These are phyloP conservation scores for Pestalotiopsis sp. DNA, from an alignment of 2,329 filamentous ascomycete genomes.

Conservation along the genomic window DNA sequence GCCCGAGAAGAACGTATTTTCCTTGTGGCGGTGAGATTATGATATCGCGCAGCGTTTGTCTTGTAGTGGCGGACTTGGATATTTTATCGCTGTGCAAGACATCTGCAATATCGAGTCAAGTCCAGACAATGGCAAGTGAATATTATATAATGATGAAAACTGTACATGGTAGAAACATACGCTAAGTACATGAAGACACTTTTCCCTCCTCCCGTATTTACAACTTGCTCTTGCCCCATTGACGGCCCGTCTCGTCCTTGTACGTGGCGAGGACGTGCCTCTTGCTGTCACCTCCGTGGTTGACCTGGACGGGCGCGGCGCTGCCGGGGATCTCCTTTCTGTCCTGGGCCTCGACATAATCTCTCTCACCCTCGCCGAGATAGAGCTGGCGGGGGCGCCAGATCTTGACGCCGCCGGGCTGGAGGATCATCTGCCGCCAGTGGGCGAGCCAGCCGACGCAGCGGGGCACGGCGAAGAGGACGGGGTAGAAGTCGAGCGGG, in stretches of 20 bases:
- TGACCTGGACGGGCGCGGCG: conserved; percentile 35
- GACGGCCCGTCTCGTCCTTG: conserved; percentile 35
- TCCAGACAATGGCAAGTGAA: background rate
- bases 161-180: background rate
- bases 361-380: conserved; percentile 41
- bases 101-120: background rate
- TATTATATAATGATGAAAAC: background rate
- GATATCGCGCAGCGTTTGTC: background rate
- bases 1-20: background rate
- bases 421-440: conserved; percentile 52
- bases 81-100: background rate
- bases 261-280: conserved; percentile 39
- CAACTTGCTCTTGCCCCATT: conserved; percentile 28
- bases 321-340: conserved; percentile 35
- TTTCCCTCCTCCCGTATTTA: conserved; percentile 12
- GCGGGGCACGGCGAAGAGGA: conserved; percentile 49
- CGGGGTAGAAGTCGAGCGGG: conserved; percentile 52
- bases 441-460: conserved; percentile 53
- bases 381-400: conserved; percentile 51
- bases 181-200: background rate
- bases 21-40: background rate
- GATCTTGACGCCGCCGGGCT: conserved; percentile 47
- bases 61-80: background rate
- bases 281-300: conserved; percentile 43
- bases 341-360: conserved; percentile 40